Base-by-base conservation (phyloP, 208 protist species). In the Leishmania martiniquensis region DNA sequence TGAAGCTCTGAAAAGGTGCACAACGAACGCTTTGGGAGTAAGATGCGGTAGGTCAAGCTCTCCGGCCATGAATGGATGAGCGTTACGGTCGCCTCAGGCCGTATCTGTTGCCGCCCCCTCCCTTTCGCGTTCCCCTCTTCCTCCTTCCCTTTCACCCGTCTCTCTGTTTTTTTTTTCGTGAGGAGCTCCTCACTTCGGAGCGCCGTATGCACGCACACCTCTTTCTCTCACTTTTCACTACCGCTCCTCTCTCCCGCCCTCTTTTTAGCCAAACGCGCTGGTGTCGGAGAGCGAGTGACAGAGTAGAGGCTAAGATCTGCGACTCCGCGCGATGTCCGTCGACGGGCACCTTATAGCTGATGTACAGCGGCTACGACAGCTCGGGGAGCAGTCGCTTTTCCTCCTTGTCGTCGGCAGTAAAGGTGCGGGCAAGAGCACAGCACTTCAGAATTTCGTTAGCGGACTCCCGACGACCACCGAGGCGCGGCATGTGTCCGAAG, bases 271-370 rank as follows among this genome's bases (percentile, higher is more conserved):
- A 25, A 47, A 51, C 29, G 68, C 10, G 68, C 32, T 1, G n/a
- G 49, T 29, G 12, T 55, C 25, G 5, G 17, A 37, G 42, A 55
- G 68, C 17, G 29, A 1, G 65, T n/a, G n/a, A n/a, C n/a, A 69
- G 39, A 5, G 22, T 9, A n/a, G 12, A 69, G 25, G 10, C 5
- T 10, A 69, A 37, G 3, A 69, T 32, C 12, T 51, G 29, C 7
- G 22, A 51, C 42, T 47, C 25, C 52, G 37, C 49, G 2, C 42
- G 37, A 83, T 83, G 79, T 79, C 79, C 25, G 68, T 83, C 12
- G 79, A 83, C 44, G 79, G 79, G 47, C 76, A 74, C 59, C 75
- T 85, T 37, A 85, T 81, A 71, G 70, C 81, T 10, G 81, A 85
- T 70, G 81, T 85, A 47, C 79, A 78, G 57, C 65, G 79, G 2